phyloP scores from a whole-genome alignment of 352 stramenopile species.

The Pythium scleroteichum region DNA sequence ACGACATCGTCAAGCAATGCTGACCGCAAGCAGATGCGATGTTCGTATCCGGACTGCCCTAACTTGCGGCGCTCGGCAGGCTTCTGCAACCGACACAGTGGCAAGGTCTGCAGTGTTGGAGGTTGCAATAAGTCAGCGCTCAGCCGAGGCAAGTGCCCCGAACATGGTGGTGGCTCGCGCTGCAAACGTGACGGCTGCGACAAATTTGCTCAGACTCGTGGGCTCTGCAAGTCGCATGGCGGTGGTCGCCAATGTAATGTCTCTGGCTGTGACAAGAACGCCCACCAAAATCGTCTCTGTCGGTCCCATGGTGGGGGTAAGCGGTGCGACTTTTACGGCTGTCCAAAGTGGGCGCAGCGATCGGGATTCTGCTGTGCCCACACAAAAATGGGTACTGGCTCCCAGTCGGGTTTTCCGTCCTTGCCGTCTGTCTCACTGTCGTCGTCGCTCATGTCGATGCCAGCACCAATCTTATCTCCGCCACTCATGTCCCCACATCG shows the following conservation, averaged over 20 bases:
- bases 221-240: conserved; percentile 85
- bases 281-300: conserved; percentile 82
- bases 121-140: conserved; percentile 77
- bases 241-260: conserved; percentile 78
- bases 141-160: conserved; percentile 80
- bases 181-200: conserved; percentile 83
- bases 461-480: conserved; percentile 40
- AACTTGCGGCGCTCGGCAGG: conserved; percentile 76
- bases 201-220: conserved; percentile 84
- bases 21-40: conserved; percentile 71
- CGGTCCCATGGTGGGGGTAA: conserved; percentile 83
- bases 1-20: conserved; percentile 1
- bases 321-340: conserved; percentile 75
- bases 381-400: conserved; percentile 53
- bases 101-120: conserved; percentile 69
- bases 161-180: conserved; percentile 82
- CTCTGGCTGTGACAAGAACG: conserved; percentile 78
- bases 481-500: conserved; percentile 65
- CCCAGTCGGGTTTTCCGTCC: conserved; percentile 13
- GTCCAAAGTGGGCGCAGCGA: conserved; percentile 82
- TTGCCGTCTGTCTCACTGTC: conserved; percentile 28
- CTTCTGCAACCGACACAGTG: conserved; percentile 83
- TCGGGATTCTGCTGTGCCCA: conserved; percentile 85
- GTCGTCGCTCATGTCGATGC: conserved; percentile 22
- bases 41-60: conserved; percentile 72